Evolutionary conservation across 2,329 filamentous ascomycete species (phyloP).

Genomic region (Beauveria rudraprayagi): DNA sequence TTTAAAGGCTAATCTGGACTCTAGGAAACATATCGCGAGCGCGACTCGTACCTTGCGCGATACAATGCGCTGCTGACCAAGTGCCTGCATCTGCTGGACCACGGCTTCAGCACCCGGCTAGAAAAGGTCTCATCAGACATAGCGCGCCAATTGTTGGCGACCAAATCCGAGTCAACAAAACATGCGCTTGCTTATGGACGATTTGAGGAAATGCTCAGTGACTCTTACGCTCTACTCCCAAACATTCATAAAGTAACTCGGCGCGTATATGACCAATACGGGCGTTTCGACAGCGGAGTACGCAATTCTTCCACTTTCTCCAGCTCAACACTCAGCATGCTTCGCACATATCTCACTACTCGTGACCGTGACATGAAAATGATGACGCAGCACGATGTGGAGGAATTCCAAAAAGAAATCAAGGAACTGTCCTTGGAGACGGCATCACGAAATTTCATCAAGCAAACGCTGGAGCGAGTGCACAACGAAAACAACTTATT

Average conservation of each 20-base stretch:
- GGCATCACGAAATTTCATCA: conserved; percentile 49
- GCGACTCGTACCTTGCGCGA: conserved; percentile 76
- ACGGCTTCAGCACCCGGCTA: conserved; percentile 44
- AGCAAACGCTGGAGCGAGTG: conserved; percentile 51
- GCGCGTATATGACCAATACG: conserved; percentile 44
- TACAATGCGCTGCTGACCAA: conserved; percentile 74
- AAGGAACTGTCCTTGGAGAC: conserved; percentile 44
- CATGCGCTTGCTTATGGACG: conserved; percentile 53
- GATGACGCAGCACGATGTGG: conserved; percentile 45
- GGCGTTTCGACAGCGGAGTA: conserved; percentile 34
- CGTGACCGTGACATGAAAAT: conserved; percentile 46
- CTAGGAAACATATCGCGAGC: conserved; percentile 75
- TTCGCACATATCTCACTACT: conserved; percentile 44
- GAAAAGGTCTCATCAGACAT: conserved; percentile 49
- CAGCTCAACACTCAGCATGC: conserved; percentile 46
- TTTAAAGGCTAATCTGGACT: conserved; percentile 12
- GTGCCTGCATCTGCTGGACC: conserved; percentile 53
- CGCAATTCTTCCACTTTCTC: conserved; percentile 44
- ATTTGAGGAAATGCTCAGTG: conserved; percentile 49
- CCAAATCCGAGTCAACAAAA: conserved; percentile 50
- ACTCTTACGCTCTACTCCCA: conserved; percentile 47
- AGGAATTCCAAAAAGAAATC: conserved; percentile 44
- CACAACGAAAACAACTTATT: conserved; percentile 48
- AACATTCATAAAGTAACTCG: conserved; percentile 47
- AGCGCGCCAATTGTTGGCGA: conserved; percentile 43